Base-by-base conservation (phyloP, 208 protist genomes). In the Trypanosoma cruzi region DNA sequence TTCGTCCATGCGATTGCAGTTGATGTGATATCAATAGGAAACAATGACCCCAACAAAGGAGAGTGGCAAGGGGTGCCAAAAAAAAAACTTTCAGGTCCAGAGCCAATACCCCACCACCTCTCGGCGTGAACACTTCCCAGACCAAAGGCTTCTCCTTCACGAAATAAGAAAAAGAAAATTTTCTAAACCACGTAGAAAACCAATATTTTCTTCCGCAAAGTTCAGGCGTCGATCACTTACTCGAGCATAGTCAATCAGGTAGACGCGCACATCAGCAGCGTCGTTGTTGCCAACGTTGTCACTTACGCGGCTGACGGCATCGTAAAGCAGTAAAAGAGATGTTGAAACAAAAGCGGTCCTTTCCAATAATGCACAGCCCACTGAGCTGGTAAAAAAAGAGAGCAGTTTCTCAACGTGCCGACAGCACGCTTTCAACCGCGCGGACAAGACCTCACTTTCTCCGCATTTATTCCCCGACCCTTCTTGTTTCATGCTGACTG, bases 281-380 rank as follows among this genome's bases (percentile, higher is more conserved):
- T 72, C 26, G 32, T 50, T 52, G 31, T 36, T 14, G 57, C 31
- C 3, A 53, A 59, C 2, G 0, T 56, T 66, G 31, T 14, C 24
- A 32, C 57, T 26, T 0, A 50, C 61, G 36, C 24, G 26, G 32
- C 57, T 40, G n/a, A 31, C 63, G 4, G 81, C 76, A 64, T 94
- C 86, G 64, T 94, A 94, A 5, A 88, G 54, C n/a, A 91, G 61
- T 29, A 94, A 64, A 32, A 92, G 42, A 28, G 79, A 89, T 18
- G 85, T 70, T n/a, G 89, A 94, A 0, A 94, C 85, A 73, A 94
- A 89, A 0, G 89, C 85, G 64, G 85, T 82, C 26, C 79, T 57
- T 29, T 77, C 57, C 16, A 91, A 46, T 46, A 94, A 46, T 53
- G 73, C 84, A 11, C 48, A 32, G n/a, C 88, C 88, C 2, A 79